Evolutionary conservation across 345 rosid species (phyloP), one percentile per base, ranked within the genome.

Genomic region (Corchorus olitorius): DNA sequence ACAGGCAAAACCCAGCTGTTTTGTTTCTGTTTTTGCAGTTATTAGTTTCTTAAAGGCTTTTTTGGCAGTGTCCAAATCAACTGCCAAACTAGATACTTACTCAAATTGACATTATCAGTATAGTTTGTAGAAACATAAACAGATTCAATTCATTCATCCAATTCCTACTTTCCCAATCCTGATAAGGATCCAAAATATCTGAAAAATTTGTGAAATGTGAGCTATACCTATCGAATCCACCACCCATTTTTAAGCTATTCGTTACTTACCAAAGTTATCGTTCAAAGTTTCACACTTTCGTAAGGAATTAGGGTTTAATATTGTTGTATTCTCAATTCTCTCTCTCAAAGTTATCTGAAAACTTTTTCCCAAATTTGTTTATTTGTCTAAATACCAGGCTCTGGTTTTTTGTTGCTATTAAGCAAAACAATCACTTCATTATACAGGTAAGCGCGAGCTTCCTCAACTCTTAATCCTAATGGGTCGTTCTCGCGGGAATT

Each of bases 401-500:
- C 3, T 22, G 3, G 0, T 3, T 27, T 20, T 39, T 35, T 4
- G 9, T 33, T 39, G 22, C 35, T 13, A 11, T 34, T 34, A 34
- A 62, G 66, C 66, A 62, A 39, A 60, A 13, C 67, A 58, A 70
- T 5, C 61, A 53, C 20, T 70, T 52, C 4, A 52, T 73, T 59
- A 22, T 73, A 7, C 77, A 68, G 81, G 79, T 13, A 35, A 17
- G 70, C 43, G 59, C 15, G 77, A 76, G 58, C 81, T 82, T 63
- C 13, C 19, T 76, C 73, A 58, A 14, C 82, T 75, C 76, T 65
- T 72, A 43, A 35, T 62, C 69, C 59, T 78, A 72, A 93, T 96
- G 98, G 98, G 97, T 77, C 99, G 99, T 64, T 93, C 97, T 81
- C 97, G 98, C 9, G 99, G 96, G 39, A 95, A 95, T 82, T 91